Conservation (phyloP, 345 rosid genomes). For the Lepidium aucheri region DNA sequence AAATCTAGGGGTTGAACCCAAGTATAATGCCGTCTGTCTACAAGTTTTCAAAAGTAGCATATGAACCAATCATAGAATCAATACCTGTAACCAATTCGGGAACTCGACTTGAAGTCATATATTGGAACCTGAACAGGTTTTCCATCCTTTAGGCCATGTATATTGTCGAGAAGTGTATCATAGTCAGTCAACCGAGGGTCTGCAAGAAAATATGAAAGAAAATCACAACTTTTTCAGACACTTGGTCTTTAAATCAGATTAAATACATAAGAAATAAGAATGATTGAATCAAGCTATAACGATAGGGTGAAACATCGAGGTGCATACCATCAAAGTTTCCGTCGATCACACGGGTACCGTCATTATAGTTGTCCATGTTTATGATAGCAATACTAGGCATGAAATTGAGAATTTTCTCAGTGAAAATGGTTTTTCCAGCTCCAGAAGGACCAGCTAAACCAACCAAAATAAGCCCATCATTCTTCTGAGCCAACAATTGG, state of each 20-base stretch:
- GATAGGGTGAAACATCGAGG: not conserved
- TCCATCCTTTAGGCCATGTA: conserved; percentile 76
- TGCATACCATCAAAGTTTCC: conserved; percentile 92
- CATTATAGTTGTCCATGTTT: conserved; percentile 92
- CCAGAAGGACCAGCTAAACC: conserved; percentile 99
- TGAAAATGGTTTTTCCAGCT: conserved; percentile 93
- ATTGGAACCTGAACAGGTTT: conserved; percentile 83
- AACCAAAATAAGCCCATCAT: conserved; percentile 78
- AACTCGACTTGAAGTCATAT: conserved; percentile 92
- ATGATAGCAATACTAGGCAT: conserved; percentile 95
- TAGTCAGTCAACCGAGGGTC: conserved; percentile 97
- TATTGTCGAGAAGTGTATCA: conserved; percentile 77
- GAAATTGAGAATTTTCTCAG: conserved; percentile 83
- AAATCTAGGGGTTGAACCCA: not conserved
- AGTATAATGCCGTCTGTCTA: not conserved
- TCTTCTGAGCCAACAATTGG: conserved; percentile 84
- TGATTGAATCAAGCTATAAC: not conserved
- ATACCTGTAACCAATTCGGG: conserved; percentile 84
- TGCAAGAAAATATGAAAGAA: conserved; percentile 42
- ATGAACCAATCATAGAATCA: not conserved
- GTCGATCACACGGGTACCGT: conserved; percentile 75
- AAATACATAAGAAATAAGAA: not conserved
- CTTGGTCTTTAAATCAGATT: not conserved
- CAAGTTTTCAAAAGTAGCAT: not conserved
- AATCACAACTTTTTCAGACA: not conserved